These are phyloP conservation scores for Echria macrotheca DNA, from an alignment of 495 filamentous ascomycete species.

Conservation along the genomic window DNA sequence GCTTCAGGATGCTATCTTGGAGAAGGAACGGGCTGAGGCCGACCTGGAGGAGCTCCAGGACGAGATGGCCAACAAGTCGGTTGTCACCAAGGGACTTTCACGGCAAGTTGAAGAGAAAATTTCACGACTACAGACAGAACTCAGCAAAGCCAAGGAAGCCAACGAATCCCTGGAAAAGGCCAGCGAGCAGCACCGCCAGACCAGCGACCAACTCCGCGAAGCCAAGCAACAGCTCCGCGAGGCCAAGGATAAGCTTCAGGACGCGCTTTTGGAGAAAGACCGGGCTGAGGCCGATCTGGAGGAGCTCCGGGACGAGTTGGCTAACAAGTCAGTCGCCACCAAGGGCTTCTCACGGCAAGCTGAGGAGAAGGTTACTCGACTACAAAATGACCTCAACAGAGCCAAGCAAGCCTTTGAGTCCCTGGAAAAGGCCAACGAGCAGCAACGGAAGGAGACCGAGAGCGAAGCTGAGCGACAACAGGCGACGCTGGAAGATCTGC, in stretches of 20 bases:
- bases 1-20: conserved; percentile 55
- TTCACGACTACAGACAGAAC: conserved; percentile 57
- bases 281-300: conserved; percentile 53
- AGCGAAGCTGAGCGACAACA: conserved; percentile 43
- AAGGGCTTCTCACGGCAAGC: conserved; percentile 70
- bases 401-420: conserved; percentile 54
- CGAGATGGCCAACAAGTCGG: conserved; percentile 73
- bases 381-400: conserved; percentile 58
- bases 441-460: conserved; percentile 39
- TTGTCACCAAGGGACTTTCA: conserved; percentile 68
- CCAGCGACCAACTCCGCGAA: no score
- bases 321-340: conserved; percentile 70
- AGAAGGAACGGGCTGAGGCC: conserved; percentile 53
- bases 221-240: no score
- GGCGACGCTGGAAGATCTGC: conserved; percentile 35
- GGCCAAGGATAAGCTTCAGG: conserved; percentile 68
- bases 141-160: conserved; percentile 55
- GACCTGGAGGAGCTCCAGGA: conserved; percentile 64
- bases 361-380: conserved; percentile 60
- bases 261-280: conserved; percentile 56
- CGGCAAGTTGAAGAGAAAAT: conserved; percentile 70
- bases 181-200: conserved; percentile 31
- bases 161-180: conserved; percentile 46
- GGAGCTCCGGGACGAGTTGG: conserved; percentile 69
- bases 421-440: conserved; percentile 37